These are phyloP conservation scores for Funneliformis mosseae DNA, from an alignment of 192 early-diverging fungal species.

Conservation along the genomic window DNA sequence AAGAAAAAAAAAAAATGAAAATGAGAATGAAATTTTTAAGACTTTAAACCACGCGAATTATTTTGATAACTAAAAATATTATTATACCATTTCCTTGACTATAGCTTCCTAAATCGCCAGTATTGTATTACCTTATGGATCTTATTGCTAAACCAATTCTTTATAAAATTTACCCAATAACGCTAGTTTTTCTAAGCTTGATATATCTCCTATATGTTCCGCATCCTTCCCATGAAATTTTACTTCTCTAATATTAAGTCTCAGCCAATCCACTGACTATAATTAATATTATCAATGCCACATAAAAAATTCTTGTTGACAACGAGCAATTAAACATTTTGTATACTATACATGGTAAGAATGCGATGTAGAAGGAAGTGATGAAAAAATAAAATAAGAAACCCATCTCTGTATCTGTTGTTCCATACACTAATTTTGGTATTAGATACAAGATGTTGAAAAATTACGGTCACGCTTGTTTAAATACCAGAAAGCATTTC, in stretches of 20 bases:
- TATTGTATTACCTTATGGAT: constrained; percentile 79
- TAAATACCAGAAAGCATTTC: constrained; percentile 95
- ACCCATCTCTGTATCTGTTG: constrained; percentile 99
- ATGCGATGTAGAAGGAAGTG: constrained; percentile 71
- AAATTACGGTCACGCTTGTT: constrained; percentile 96
- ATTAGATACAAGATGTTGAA: constrained; percentile 86
- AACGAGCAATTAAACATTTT: constrained; percentile 95
- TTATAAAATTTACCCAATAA: constrained; percentile 64
- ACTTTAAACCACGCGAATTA: neutral
- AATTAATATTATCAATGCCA: constrained; percentile 94
- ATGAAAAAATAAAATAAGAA: constrained; percentile 87
- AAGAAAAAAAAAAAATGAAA: neutral
- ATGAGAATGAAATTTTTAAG: neutral
- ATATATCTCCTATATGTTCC: too few relatives aligned
- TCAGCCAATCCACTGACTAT: constrained; percentile 93
- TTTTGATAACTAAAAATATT: neutral
- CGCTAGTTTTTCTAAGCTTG: too few relatives aligned
- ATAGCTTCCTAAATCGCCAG: constrained; percentile 97
- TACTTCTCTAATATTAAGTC: constrained; percentile 81
- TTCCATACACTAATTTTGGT: constrained; percentile 96
- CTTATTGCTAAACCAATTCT: constrained; percentile 76
- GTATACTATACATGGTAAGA: constrained; percentile 87
- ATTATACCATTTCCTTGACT: constrained; percentile 70
- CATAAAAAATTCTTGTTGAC: constrained; percentile 82
- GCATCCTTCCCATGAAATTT: constrained; percentile 68